Percentiles rank a stretch among this genome's conserved stretches.
phyloP scores from a whole-genome alignment of 2,329 filamentous ascomycete species.

The Massarina eburnea region DNA sequence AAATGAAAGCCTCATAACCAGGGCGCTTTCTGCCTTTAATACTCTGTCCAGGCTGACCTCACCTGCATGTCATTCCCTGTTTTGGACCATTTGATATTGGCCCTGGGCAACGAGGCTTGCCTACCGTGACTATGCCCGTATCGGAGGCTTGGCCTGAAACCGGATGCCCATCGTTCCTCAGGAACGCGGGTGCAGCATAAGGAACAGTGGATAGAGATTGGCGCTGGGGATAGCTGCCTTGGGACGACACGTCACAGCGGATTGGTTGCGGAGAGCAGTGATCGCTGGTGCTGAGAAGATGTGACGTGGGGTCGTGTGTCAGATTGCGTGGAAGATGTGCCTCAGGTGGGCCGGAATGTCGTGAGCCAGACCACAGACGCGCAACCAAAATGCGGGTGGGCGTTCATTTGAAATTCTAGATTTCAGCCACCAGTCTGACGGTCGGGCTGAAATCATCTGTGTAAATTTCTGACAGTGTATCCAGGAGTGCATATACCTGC shows the following conservation, averaged over 20 bases:
- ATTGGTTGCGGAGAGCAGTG: constrained; percentile 14
- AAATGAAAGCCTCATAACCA: constrained; percentile 17
- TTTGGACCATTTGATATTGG: constrained; percentile 3
- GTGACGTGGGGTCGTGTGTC: constrained; percentile 25
- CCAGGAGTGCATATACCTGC: too few species aligned
- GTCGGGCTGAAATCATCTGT: too few species aligned
- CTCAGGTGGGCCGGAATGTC: constrained; percentile 23
- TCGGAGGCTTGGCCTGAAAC: constrained; percentile 33
- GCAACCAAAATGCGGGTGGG: not conserved
- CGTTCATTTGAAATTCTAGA: not conserved
- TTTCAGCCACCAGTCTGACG: not conserved
- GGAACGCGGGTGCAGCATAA: constrained; percentile 22
- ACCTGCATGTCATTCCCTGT: constrained; percentile 7
- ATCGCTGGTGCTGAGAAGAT: constrained; percentile 11
- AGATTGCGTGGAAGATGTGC: constrained; percentile 18
- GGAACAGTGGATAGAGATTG: constrained; percentile 12
- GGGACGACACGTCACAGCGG: constrained; percentile 8
- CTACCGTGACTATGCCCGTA: constrained; percentile 12
- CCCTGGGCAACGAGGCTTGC: constrained; percentile 8
- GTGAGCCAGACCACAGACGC: too few species aligned
- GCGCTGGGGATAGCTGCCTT: constrained; percentile 16
- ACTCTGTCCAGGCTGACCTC: constrained; percentile 14
- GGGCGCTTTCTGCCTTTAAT: constrained; percentile 24
- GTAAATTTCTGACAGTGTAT: too few species aligned
- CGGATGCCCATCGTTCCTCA: constrained; percentile 33